Percentiles rank a stretch among this genome's conserved stretches.
phyloP scores from a whole-genome alignment of 148 eudicot genomes.

The Drosera capensis region DNA sequence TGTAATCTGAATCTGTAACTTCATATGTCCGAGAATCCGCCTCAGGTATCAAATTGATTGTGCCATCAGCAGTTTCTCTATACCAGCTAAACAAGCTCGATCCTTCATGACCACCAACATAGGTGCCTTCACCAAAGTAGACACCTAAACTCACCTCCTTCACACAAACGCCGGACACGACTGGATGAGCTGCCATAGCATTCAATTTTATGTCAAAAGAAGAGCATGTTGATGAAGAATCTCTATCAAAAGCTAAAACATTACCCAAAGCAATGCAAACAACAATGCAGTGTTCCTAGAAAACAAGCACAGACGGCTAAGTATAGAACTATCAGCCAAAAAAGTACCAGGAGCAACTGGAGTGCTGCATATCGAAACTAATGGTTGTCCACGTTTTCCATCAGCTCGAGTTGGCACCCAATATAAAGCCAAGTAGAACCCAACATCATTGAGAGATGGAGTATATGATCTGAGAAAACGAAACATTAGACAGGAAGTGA shows the following conservation, averaged over 20 bases:
- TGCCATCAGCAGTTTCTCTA: constrained; percentile 68
- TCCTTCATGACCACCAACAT: constrained; percentile 96
- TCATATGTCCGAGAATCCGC: constrained; percentile 62
- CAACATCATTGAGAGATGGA: constrained; percentile 83
- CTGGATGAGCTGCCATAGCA: constrained; percentile 55
- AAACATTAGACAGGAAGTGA: background rate
- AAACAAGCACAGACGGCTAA: constrained; percentile 2
- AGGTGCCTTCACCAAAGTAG: constrained; percentile 72
- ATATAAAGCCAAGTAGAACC: constrained; percentile 60
- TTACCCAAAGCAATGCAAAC: no score
- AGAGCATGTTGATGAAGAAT: background rate
- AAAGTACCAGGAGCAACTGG: constrained; percentile 78
- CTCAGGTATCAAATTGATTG: constrained; percentile 41
- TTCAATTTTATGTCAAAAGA: constrained; percentile 10
- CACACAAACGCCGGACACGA: constrained; percentile 45
- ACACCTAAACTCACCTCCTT: constrained; percentile 34
- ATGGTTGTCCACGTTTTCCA: constrained; percentile 63
- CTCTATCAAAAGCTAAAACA: no score
- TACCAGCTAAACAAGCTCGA: constrained; percentile 86
- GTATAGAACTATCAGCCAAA: background rate
- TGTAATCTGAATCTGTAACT: constrained; percentile 84
- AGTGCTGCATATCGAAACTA: constrained; percentile 44
- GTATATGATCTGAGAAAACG: constrained; percentile 49
- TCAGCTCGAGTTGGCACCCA: constrained; percentile 90
- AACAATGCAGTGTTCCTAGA: background rate